phyloP scores from a whole-genome alignment of 1,284 basidiomycete species.

The Thelephora terrestris region DNA sequence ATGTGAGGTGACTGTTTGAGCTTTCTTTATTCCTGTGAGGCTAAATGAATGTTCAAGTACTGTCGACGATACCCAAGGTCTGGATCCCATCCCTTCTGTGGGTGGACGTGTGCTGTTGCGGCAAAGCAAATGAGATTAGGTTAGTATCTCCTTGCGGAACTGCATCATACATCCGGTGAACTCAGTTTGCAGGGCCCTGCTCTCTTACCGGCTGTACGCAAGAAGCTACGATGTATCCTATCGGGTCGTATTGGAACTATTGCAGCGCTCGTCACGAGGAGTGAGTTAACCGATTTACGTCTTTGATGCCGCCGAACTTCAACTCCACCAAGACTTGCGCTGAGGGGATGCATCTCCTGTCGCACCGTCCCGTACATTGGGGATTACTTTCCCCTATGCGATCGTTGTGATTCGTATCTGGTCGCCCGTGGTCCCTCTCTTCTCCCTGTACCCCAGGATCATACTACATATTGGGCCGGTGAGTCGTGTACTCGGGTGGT shows the following conservation, averaged over 20 bases:
- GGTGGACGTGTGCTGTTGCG: slow-evolving; percentile 11
- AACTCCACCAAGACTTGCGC: no score
- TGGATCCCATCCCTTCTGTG: slow-evolving; percentile 8
- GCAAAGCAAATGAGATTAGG: neutral
- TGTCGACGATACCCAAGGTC: slow-evolving; percentile 10
- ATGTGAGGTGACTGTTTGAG: neutral
- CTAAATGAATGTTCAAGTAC: slow-evolving; percentile 3
- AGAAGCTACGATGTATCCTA: neutral
- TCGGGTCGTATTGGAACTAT: neutral
- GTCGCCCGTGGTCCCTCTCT: no score
- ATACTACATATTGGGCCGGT: no score
- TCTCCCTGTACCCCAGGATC: no score
- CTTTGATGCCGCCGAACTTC: no score
- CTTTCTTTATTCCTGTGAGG: neutral
- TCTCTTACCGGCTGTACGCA: neutral
- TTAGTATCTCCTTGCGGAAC: neutral
- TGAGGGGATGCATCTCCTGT: no score
- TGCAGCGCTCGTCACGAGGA: neutral
- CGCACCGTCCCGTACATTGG: no score
- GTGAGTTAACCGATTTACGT: neutral
- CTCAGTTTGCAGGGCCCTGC: neutral
- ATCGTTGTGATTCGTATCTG: no score
- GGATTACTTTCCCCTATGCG: no score
- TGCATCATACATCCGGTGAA: neutral
- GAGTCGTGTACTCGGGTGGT: no score